Evolutionary conservation across 2,329 filamentous ascomycete genomes (phyloP), one percentile per base, ranked within the genome.

Genomic region (Colletotrichum filicis): DNA sequence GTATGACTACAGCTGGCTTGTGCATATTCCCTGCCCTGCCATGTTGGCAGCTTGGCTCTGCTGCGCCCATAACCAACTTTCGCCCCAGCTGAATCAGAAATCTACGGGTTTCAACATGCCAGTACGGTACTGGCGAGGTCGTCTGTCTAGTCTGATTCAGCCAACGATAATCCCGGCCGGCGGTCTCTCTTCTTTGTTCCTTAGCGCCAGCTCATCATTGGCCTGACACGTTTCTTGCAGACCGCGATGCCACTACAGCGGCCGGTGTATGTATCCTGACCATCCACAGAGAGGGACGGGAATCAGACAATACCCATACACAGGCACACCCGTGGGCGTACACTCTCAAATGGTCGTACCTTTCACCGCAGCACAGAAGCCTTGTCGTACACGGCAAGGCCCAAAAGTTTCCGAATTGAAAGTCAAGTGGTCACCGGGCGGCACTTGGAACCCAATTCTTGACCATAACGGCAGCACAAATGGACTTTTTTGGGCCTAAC

Each of bases 191-290:
- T 22, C 59, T 59, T 24, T 58, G 66, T 14, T 46, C 30, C 16
- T 37, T 59, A 56, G 49, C 59, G 66, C 42, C 53, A 59, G 28
- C 24, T 30, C 9, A n/a, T 19, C 12, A 12, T 64, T 35, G 53
- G 42, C 62, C 59, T 60, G 66, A 59, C 42, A 63, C 32, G 59
- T 22, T 42, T 24, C 42, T 72, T 63, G 66, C 65, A 68, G 30
- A 60, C 16, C 24, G 26, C 16, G n/a, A 59, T 52, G 6, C 52
- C 42, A 30, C 19, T 53, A 56, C 42, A 56, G 46, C 42, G 46
- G 26, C 37, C 32, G 56, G 35, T 71, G 26, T 28, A 61, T 35
- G 26, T 28, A 61, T 35, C 49, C 57, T 24, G 8, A 8, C 28
- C n/a, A 22, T 58, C 55, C n/a, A 32, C 22, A 35, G 32, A 56